These are phyloP conservation scores for Boletellus ananas DNA, from an alignment of 768 basidiomycete species.

Conservation along the genomic window DNA sequence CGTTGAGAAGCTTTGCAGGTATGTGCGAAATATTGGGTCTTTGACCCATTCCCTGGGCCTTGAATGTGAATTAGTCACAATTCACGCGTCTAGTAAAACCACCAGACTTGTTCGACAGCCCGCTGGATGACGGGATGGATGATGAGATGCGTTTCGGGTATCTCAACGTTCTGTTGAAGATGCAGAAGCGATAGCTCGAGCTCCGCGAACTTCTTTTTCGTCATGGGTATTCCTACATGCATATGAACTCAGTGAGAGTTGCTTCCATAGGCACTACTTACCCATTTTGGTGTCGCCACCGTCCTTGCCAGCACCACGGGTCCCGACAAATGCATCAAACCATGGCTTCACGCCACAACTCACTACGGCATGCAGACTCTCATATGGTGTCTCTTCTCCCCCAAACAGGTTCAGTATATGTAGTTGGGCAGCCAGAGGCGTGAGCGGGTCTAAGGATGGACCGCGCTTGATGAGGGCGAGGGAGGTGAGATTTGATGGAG, in stretches of 20 bases:
- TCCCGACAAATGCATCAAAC: slow-evolving; percentile 96
- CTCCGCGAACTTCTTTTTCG: slow-evolving; percentile 99
- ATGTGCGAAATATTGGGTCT: slow-evolving; percentile 75
- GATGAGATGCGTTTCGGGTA: slow-evolving; percentile 90
- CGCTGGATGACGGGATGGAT: slow-evolving; percentile 88
- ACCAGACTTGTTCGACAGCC: slow-evolving; percentile 69
- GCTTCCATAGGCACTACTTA: slow-evolving; percentile 24
- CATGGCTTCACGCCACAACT: slow-evolving; percentile 95
- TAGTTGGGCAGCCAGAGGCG: slow-evolving; percentile 78
- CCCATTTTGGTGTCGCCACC: slow-evolving; percentile 82
- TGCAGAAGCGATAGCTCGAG: slow-evolving; percentile 92
- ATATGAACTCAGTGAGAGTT: slow-evolving; percentile 3
- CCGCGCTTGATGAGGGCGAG: slow-evolving; percentile 94
- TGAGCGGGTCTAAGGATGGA: slow-evolving; percentile 73
- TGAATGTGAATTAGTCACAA: slow-evolving; percentile 8
- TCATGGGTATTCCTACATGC: slow-evolving; percentile 80
- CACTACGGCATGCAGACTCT: slow-evolving; percentile 91
- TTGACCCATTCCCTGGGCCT: slow-evolving; percentile 48
- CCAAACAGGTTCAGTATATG: slow-evolving; percentile 92
- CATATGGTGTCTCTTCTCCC: slow-evolving; percentile 87
- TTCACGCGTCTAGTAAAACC: slow-evolving; percentile 29
- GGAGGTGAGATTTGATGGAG: slow-evolving; percentile 75
- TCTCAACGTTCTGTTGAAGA: slow-evolving; percentile 98
- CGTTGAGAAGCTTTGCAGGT: slow-evolving; percentile 70
- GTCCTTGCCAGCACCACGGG: slow-evolving; percentile 72